Conservation (phyloP, 805 yeast genomes). For the Alloascoidea africana region DNA sequence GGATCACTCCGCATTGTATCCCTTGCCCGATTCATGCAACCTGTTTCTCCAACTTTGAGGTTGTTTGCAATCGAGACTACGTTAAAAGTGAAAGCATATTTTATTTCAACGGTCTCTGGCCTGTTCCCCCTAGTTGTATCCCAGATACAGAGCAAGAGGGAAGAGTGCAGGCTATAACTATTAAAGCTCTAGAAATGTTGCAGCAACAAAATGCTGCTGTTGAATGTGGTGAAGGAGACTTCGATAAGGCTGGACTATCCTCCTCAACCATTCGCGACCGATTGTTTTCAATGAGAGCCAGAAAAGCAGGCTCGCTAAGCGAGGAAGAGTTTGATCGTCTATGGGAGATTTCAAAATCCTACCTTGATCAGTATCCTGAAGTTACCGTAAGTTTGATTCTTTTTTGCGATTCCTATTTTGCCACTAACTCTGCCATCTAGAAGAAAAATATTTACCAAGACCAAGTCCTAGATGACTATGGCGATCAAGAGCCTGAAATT, state of each 20-base stretch:
- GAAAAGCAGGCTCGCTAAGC: conserved; percentile 21
- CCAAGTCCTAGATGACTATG: no score
- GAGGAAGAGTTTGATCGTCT: conserved; percentile 59
- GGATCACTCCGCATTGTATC: conserved; percentile 45
- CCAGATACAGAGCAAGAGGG: conserved; percentile 63
- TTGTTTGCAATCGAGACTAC: conserved; percentile 62
- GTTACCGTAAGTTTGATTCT: conserved; percentile 45
- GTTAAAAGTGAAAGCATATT: conserved; percentile 36
- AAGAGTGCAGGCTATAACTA: conserved; percentile 46
- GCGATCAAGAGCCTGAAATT: no score
- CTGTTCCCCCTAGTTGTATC: conserved; percentile 50
- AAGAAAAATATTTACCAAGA: no score
- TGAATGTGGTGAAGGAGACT: conserved; percentile 40
- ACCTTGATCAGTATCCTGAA: conserved; percentile 52
- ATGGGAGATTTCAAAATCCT: conserved; percentile 51
- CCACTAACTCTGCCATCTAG: conserved; percentile 4
- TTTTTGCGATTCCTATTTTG: conserved; percentile 1
- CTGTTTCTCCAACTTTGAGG: conserved; percentile 44
- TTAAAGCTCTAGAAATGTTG: conserved; percentile 49
- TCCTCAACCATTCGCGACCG: conserved; percentile 36
- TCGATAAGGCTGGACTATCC: conserved; percentile 33
- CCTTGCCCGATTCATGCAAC: conserved; percentile 73
- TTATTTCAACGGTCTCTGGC: conserved; percentile 38
- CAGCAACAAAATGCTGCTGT: conserved; percentile 52
- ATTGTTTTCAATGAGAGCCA: conserved; percentile 22